phyloP scores from a whole-genome alignment of 2,329 filamentous ascomycete genomes.

The Endocalyx cinctus region DNA sequence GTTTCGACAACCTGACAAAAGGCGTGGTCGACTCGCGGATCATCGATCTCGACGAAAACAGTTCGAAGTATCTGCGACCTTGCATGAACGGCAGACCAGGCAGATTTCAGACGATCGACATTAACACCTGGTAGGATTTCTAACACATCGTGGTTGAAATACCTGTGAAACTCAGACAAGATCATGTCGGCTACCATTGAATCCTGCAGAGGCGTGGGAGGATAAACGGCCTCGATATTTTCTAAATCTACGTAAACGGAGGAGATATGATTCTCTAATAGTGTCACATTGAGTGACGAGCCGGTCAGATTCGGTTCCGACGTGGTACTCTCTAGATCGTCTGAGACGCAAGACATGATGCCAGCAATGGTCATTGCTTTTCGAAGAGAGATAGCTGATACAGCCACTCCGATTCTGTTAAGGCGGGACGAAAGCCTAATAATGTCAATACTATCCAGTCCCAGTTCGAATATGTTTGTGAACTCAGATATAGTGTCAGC shows the following conservation, averaged over 20 bases:
- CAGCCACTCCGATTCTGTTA: constrained; percentile 47
- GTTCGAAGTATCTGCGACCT: constrained; percentile 71
- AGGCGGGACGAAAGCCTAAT: constrained; percentile 73
- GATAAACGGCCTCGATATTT: constrained; percentile 57
- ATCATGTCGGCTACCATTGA: constrained; percentile 81
- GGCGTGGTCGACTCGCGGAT: constrained; percentile 47
- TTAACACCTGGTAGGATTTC: constrained; percentile 54
- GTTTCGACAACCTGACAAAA: constrained; percentile 45
- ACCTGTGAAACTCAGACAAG: constrained; percentile 65
- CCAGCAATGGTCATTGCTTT: constrained; percentile 84
- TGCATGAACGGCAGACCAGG: constrained; percentile 58
- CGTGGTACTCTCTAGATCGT: too few relatives aligned
- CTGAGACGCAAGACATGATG: constrained; percentile 68
- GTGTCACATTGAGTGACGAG: too few relatives aligned
- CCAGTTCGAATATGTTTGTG: constrained; percentile 72
- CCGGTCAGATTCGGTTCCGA: too few relatives aligned
- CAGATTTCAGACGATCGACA: constrained; percentile 47
- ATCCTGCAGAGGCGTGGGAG: constrained; percentile 80
- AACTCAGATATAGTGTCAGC: constrained; percentile 47
- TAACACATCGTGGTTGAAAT: constrained; percentile 82
- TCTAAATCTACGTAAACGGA: constrained; percentile 32
- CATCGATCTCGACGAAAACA: constrained; percentile 62
- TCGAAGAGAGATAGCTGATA: constrained; percentile 78
- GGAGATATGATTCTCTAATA: too few relatives aligned
- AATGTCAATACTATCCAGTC: constrained; percentile 86